Evolutionary conservation across 768 basidiomycete species (phyloP), one percentile per base, ranked within the genome.

Genomic region (Piloderma croceum): DNA sequence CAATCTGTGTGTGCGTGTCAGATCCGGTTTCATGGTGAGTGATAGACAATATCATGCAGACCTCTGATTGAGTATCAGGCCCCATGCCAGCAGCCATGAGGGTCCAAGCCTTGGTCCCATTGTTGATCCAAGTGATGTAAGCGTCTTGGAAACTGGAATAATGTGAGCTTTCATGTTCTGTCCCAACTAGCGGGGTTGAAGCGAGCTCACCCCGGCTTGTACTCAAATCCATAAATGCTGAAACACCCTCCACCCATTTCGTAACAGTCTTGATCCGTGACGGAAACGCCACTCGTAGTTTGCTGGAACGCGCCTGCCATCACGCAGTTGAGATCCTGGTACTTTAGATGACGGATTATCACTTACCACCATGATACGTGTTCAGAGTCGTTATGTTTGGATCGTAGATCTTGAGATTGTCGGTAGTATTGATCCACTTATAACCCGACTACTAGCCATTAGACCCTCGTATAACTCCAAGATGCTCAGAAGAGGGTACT

Each of bases 71-170:
- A 6, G 58, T 31, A 51, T 77, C 66, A 1, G 67, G 46, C 1
- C 49, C 69, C 15, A 74, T 13, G 11, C 64, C 75, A 6, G 56
- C 55, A 3, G 61, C 63, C 21, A 56, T 53, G 42, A 74, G 45
- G 10, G 70, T 73, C 73, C 73, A 75, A 21, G 65, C 66, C 9
- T 59, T 55, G 38, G 64, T 59, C 42, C 48, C 58, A 21, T 69
- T 50, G 48, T 57, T 74, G 42, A 76, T 63, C 74, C 74, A 76
- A 17, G 71, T 68, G 39, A 76, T 70, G 43, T 75, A 76, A 12
- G 48, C 67, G 42, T 67, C 56, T 44, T 75, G 71, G 42, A 68
- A 72, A 9, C 73, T 75, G 32, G 22, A 27, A 17, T 34, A 11
- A 23, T 3, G 17, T n/a, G 3, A 24, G 5, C n/a, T 37, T 9